Conservation (phyloP, 108 stramenopile genomes). For the Asterionellopsis glacialis region DNA sequence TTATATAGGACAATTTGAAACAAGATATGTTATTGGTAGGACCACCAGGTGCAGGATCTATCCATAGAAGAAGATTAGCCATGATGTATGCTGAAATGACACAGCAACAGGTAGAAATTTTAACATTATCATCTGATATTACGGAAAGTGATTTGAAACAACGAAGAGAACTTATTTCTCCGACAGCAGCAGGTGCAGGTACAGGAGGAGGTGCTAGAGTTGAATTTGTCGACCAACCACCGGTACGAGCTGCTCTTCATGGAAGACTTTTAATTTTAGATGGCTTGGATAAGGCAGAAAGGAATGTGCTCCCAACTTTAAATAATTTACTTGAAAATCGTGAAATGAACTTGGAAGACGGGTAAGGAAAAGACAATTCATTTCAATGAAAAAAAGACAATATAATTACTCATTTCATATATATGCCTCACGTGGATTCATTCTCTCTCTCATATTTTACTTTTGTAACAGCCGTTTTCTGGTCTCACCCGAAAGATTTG, state of each 20-base stretch:
- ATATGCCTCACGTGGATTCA: neutral
- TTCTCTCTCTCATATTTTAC: too few species aligned
- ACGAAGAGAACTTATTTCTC: constrained; percentile 47
- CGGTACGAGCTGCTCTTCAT: constrained; percentile 79
- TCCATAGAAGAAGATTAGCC: constrained; percentile 48
- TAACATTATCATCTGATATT: constrained; percentile 67
- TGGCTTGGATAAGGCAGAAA: constrained; percentile 80
- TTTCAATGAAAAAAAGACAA: constrained; percentile 15
- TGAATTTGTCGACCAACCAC: constrained; percentile 68
- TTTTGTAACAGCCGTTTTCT: constrained; percentile 5
- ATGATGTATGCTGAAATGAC: constrained; percentile 63
- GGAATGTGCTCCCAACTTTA: constrained; percentile 84
- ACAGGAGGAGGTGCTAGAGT: constrained; percentile 28
- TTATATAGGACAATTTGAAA: constrained; percentile 33
- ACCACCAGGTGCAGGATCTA: constrained; percentile 42
- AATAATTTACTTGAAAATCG: constrained; percentile 87
- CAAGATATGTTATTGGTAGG: constrained; percentile 83
- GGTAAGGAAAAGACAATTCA: constrained; percentile 35
- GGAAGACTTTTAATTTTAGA: constrained; percentile 84
- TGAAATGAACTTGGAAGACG: constrained; percentile 79
- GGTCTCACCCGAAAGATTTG: constrained; percentile 8
- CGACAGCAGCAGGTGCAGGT: neutral
- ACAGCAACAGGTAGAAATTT: constrained; percentile 57
- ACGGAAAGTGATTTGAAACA: constrained; percentile 88
- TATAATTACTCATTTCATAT: constrained; percentile 1